Evolutionary conservation across 73 alveolate species (phyloP), one percentile per base, ranked within the genome.

Genomic region (Uronychia setigera): DNA sequence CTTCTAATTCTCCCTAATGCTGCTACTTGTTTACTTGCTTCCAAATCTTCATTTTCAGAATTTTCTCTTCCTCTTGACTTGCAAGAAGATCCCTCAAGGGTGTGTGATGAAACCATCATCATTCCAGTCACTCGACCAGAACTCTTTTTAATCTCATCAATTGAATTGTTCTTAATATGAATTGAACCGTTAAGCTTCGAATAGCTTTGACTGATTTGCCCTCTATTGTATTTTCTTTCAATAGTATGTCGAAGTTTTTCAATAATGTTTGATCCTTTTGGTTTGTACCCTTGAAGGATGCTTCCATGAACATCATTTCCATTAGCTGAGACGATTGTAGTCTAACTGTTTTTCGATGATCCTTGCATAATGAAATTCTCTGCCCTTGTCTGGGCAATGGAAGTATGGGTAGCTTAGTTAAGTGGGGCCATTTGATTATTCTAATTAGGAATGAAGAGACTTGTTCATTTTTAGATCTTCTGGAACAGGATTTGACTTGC

Each of bases 261-360:
- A 46, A 46, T 46, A 46, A 46, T 46, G 67, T 46, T 46, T 5
- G 67, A 46, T 5, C 67, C 67, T 46, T 46, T 46, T 5, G 67
- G 67, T 19, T 46, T 46, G 67, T 46, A 46, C 67, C 67, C 67
- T 46, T 46, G 67, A 19, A 46, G 67, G 67, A 46, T 46, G 67
- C 67, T 46, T 19, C 67, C 67, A 19, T 46, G 67, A 5, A 46
- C 19, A 19, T 46, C 67, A 19, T n/a, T n/a, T n/a, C n/a, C n/a
- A n/a, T 46, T 46, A 46, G 67, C 67, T 46, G 67, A 5, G 67
- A n/a, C n/a, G n/a, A n/a, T n/a, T n/a, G n/a, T n/a, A n/a, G n/a
- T n/a, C n/a, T n/a, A n/a, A n/a, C n/a, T n/a, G n/a, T n/a, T n/a
- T n/a, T n/a, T n/a, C n/a, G n/a, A n/a, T n/a, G n/a, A n/a, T n/a